Conservation (phyloP, 768 basidiomycete genomes). For the Rhizopogon rudus region DNA sequence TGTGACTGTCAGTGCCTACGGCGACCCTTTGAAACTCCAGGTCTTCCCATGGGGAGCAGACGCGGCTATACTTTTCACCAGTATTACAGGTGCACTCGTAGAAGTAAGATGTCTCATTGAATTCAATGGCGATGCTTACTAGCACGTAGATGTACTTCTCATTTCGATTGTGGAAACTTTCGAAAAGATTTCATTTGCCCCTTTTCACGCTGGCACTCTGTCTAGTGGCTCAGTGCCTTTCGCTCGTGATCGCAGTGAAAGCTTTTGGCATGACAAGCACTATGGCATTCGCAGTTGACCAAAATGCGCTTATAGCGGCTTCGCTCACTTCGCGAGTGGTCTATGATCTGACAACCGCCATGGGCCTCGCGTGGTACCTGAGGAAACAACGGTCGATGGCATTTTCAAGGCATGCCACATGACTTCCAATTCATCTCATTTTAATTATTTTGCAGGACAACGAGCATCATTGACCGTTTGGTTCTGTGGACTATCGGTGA, state of each 20-base stretch:
- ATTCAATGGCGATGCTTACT: not conserved
- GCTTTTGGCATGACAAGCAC: not conserved
- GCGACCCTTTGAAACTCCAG: not conserved
- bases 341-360: not conserved
- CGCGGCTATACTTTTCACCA: not conserved
- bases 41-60: not conserved
- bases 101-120: not conserved
- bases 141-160: not conserved
- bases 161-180: not conserved
- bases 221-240: not conserved
- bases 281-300: not conserved
- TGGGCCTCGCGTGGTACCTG: not conserved
- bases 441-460: not conserved
- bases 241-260: not conserved
- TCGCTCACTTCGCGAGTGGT: not conserved
- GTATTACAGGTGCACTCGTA: not conserved
- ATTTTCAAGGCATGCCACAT: not conserved
- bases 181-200: not conserved
- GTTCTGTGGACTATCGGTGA: constrained; percentile 1
- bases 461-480: not conserved
- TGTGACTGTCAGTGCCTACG: not conserved
- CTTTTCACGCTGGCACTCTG: not conserved
- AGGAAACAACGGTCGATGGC: not conserved
- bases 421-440: not conserved
- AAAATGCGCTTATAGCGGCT: not conserved